Conservation (phyloP, 2,329 filamentous ascomycete genomes). For the Aspergillus sp. region DNA sequence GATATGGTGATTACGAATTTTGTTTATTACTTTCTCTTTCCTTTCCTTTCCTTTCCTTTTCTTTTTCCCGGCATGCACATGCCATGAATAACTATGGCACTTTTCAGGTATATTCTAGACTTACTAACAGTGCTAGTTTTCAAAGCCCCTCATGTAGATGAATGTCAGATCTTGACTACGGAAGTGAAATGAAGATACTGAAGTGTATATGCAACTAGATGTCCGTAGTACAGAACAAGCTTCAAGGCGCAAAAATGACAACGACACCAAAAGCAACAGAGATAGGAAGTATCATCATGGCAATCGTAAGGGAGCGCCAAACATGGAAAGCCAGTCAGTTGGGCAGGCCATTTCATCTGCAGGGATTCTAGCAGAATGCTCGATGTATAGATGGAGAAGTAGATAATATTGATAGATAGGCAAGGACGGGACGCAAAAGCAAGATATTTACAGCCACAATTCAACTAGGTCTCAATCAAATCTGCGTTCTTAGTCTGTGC, state of each 20-base stretch:
- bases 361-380: neutral
- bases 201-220: neutral
- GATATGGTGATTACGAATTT: neutral
- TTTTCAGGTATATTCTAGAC: too few relatives aligned
- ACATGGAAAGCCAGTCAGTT: neutral
- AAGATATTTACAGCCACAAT: neutral
- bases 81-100: too few relatives aligned
- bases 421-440: neutral
- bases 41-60: too few relatives aligned
- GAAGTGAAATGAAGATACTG: neutral
- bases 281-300: neutral
- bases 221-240: neutral
- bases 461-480: constrained; percentile 42
- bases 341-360: neutral
- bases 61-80: neutral
- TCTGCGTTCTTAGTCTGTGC: constrained; percentile 33
- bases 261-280: neutral
- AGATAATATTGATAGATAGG: neutral
- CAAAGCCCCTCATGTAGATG: neutral
- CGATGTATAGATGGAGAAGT: neutral
- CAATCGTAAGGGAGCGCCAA: neutral
- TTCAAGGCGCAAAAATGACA: constrained; percentile 1
- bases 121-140: too few relatives aligned
- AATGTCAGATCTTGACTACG: neutral
- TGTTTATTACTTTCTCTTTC: neutral